phyloP scores from a whole-genome alignment of 2,329 filamentous ascomycete species.

The Aspergillus luchuensis region DNA sequence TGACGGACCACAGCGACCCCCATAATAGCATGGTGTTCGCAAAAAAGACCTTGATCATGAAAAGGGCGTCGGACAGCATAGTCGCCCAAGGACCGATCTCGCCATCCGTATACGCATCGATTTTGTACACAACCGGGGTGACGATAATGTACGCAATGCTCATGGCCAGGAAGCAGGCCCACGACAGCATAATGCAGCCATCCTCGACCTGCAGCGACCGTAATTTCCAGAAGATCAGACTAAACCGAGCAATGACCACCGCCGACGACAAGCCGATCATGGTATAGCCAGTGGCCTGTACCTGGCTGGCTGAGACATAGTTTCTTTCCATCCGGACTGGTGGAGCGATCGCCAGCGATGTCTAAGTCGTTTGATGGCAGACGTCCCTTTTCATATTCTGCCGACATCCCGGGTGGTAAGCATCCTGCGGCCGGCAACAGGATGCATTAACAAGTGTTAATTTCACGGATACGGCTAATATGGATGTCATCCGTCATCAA shows the following conservation, averaged over 20 bases:
- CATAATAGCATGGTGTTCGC: neutral
- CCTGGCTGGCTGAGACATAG: neutral
- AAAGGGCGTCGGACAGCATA: neutral
- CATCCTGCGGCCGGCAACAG: neutral
- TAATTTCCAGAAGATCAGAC: neutral
- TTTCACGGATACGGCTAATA: neutral
- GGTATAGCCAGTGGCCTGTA: slow-evolving; percentile 1
- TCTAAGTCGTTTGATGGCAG: neutral
- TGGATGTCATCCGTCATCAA: neutral
- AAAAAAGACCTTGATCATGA: slow-evolving; percentile 1
- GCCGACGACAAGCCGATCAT: neutral
- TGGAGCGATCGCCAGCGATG: neutral
- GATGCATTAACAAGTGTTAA: neutral
- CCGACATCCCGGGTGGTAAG: neutral
- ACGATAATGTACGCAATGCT: neutral
- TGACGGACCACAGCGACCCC: neutral
- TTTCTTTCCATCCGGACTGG: neutral
- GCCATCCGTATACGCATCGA: neutral
- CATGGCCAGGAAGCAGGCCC: neutral
- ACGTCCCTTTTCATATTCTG: neutral
- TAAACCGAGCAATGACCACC: slow-evolving; percentile 3
- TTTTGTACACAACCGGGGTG: neutral
- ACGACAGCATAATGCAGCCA: neutral
- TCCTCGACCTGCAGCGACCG: neutral
- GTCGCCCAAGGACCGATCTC: neutral